Base-by-base conservation (phyloP, 2,329 filamentous ascomycete genomes). In the Neurospora sp. region DNA sequence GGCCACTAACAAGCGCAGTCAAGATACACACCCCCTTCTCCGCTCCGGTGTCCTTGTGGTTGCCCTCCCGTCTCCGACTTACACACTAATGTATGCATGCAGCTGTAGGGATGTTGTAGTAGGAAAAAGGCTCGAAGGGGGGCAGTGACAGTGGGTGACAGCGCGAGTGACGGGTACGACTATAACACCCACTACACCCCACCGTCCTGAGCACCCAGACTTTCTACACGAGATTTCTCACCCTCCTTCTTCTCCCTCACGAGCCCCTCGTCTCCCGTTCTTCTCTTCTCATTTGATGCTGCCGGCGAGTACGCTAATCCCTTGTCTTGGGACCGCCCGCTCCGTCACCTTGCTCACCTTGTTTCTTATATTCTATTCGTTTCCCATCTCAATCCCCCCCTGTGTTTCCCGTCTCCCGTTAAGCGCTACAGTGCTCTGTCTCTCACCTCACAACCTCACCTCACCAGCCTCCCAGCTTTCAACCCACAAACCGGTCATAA, bases 291-390 rank as follows among this genome's bases (percentile, higher is more conserved):
- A 83, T 82, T 84, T 82, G 81, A 82, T 84, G 84, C 82, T 84
- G 83, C 83, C 84, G 86, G 87, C 83, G 88, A 86, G 84, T 83
- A 84, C 84, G 84, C 83, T 85, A 85, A 83, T 84, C 83, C 83
- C 84, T 83, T 78, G 79, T 82, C 77, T 81, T 84, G 82, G 84
- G 86, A 85, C 82, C 83, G 83, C 84, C 84, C 82, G 80, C 80
- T 82, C 82, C 82, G 78, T 80, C 79, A 79, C 77, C 75, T 81
- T 81, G 81, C 78, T 80, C 80, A 80, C 78, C 76, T 82, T 81
- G 79, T 80, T 80, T 77, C 79, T 79, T 79, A 80, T 78, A 79
- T 78, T 77, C 75, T 78, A 77, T 79, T 78, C 76, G 77, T 76
- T 79, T 78, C 72, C 76, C 75, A 73, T 75, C 77, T 72, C 74